A percentile compares a stretch with the other conserved stretches of the same genome.
Evolutionary conservation across 768 basidiomycete genomes (phyloP).

Genomic region (Xerocomellus amylosporus): DNA sequence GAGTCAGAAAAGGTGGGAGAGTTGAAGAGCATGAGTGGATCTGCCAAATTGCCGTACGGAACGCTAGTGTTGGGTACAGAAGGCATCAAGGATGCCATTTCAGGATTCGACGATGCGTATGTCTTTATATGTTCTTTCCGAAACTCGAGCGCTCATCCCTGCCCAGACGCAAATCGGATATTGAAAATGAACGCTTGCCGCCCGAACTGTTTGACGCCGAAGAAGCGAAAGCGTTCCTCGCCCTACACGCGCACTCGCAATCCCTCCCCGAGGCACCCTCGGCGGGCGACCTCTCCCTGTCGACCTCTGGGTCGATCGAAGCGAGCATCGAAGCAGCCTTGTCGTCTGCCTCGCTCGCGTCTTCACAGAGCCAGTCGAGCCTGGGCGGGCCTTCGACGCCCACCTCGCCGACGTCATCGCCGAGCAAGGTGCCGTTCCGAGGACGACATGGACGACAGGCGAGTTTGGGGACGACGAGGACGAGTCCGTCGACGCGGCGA

Average conservation of each 20-base stretch:
- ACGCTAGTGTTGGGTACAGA: conserved; percentile 88
- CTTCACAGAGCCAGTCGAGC: conserved; percentile 25
- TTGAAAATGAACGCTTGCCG: conserved; percentile 98
- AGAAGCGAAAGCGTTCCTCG: conserved; percentile 64
- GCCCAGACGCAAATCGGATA: conserved; percentile 91
- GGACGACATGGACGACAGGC: conserved; percentile 50
- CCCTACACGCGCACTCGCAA: conserved; percentile 31
- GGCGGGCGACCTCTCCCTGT: conserved; percentile 40
- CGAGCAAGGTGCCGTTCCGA: conserved; percentile 51
- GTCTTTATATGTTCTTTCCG: conserved; percentile 32
- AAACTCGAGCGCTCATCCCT: background rate
- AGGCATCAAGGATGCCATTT: conserved; percentile 93
- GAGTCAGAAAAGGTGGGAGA: conserved; percentile 98
- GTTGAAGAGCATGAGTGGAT: conserved; percentile 86
- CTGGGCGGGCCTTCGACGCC: conserved; percentile 18
- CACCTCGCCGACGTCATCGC: conserved; percentile 45
- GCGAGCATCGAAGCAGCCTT: conserved; percentile 37
- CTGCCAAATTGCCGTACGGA: conserved; percentile 74
- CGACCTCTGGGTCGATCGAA: conserved; percentile 43
- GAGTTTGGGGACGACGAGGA: conserved; percentile 88
- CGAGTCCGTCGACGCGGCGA: conserved; percentile 88
- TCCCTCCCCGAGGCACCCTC: conserved; percentile 56
- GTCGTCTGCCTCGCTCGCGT: conserved; percentile 24
- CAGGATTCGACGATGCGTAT: conserved; percentile 69
- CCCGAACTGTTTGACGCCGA: conserved; percentile 89